Evolutionary conservation across 2,329 filamentous ascomycete genomes (phyloP).

Genomic region (Cladophialophora bantiana): DNA sequence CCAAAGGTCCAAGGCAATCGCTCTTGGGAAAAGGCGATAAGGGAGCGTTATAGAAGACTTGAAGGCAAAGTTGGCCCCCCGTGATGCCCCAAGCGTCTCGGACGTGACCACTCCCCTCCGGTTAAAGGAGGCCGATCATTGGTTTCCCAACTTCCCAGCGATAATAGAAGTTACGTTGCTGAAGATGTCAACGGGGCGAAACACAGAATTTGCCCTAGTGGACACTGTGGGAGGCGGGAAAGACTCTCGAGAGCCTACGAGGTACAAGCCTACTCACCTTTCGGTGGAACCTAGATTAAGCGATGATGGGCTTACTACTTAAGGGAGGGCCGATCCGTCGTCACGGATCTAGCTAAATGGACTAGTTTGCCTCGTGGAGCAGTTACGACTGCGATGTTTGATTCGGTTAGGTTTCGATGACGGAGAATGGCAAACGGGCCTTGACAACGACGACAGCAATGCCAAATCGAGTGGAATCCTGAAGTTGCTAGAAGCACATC

Average conservation of each 20-base stretch:
- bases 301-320: background rate
- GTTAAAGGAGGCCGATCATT: background rate
- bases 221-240: background rate
- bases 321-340: slow-evolving; percentile 1
- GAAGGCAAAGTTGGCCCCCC: background rate
- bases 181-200: background rate
- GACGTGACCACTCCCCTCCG: too few relatives aligned
- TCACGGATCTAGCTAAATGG: background rate
- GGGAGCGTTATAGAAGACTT: background rate
- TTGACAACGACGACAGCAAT: too few relatives aligned
- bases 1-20: background rate
- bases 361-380: background rate
- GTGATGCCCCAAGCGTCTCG: too few relatives aligned
- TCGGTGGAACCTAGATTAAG: background rate
- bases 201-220: background rate
- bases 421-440: too few relatives aligned
- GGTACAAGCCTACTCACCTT: too few relatives aligned
- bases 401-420: background rate
- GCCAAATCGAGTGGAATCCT: too few relatives aligned
- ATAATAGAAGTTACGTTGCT: background rate
- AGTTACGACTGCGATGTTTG: background rate
- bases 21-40: background rate
- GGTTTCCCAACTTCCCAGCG: background rate
- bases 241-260: background rate
- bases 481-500: too few relatives aligned